Percentiles rank a stretch among this genome's conserved stretches.
These are phyloP conservation scores for Drosera capensis DNA, from an alignment of 148 eudicot species.

Conservation along the genomic window DNA sequence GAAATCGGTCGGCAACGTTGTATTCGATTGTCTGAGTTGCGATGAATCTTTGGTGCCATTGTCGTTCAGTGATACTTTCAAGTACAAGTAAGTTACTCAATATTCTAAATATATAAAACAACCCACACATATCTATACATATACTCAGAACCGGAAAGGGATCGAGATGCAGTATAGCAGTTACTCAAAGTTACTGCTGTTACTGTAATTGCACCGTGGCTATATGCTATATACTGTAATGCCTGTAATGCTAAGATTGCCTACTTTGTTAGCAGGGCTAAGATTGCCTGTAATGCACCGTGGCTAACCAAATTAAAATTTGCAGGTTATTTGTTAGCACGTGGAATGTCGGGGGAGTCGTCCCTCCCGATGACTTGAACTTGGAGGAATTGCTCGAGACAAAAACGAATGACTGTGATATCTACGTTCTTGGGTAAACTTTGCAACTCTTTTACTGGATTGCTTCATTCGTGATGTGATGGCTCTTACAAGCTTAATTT, in stretches of 20 bases:
- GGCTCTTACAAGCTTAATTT: too few relatives aligned
- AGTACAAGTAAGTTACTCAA: background rate
- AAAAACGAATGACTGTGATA: background rate
- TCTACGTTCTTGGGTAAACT: background rate
- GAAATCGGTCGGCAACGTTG: background rate
- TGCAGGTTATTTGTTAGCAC: constrained; percentile 1
- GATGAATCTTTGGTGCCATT: background rate
- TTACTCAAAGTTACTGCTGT: too few relatives aligned
- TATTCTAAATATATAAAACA: background rate
- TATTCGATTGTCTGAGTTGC: background rate
- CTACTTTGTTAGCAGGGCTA: too few relatives aligned
- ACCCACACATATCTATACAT: too few relatives aligned
- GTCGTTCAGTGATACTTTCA: background rate
- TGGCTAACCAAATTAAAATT: too few relatives aligned
- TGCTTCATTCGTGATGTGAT: too few relatives aligned
- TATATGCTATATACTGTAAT: too few relatives aligned
- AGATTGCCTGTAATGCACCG: too few relatives aligned
- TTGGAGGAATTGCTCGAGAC: background rate
- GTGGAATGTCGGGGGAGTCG: constrained; percentile 1
- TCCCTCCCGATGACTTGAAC: constrained; percentile 1
- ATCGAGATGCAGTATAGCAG: too few relatives aligned
- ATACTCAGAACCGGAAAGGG: too few relatives aligned
- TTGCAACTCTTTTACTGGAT: background rate
- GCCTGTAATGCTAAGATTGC: too few relatives aligned
- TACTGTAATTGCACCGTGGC: too few relatives aligned